Evolutionary conservation across 2,329 filamentous ascomycete genomes (phyloP), one percentile per base, ranked within the genome.

Genomic region (Aspergillus pseudonomiae): DNA sequence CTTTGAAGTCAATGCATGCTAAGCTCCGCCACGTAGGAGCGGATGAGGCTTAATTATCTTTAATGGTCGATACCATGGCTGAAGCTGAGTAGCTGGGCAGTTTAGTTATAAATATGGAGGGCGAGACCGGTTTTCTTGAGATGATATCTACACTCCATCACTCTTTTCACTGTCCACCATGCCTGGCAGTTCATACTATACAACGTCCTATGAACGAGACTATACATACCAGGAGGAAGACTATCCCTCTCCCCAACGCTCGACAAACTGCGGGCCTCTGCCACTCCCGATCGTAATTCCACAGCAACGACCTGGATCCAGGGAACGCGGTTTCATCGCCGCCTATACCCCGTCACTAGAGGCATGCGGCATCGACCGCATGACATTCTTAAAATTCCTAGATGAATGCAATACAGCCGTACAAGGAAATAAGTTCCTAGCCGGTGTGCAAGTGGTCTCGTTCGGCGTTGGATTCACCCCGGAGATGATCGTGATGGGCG

Each of bases 401-500:
- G 61, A 74, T 24, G 65, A 66, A 32, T 68, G 71, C 60, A 60
- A 73, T 19, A 75, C 77, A 55, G 77, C 79, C 1, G 72, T 77
- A 0, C 72, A 79, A 65, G 75, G 74, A 21, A 76, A 63, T 16
- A 74, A 73, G 4, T 77, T 67, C 63, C 65, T 80, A 28, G 66
- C 76, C 19, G 68, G 79, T 53, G 68, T 80, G 46, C 80, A 81
- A 60, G 56, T 79, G 1, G 76, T 77, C 2, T 78, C 77, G 4
- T 69, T 72, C 3, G 77, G 75, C 0, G 77, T 74, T 1, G 69
- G 73, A 1, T 70, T 80, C 9, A 74, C 77, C 0, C 79, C 80
- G 0, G 72, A 73, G 43, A 73, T 78, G 1, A 77, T 81, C 26
- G 74, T 76, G 12, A 74, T 81, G 66, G 77, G 78, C 1, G 76